Percentiles rank a stretch among this genome's conserved stretches.
phyloP scores from a whole-genome alignment of 2,329 filamentous ascomycete species.

The Stemphylium lycopersici region DNA sequence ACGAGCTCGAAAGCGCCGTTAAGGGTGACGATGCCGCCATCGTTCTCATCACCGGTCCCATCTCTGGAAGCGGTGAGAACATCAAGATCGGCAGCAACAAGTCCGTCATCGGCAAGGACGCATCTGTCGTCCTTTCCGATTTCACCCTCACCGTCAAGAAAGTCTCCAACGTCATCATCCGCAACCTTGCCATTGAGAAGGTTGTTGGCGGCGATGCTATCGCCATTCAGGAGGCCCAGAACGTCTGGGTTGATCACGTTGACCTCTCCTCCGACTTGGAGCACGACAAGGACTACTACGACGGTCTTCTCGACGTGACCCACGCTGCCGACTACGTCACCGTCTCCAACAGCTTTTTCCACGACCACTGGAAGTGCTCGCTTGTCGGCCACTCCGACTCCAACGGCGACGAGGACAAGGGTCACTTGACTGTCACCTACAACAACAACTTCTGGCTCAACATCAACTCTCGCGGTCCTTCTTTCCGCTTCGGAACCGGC shows the following conservation, averaged over 20 bases:
- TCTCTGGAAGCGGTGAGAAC: conserved; percentile 49
- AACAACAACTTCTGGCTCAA: conserved; percentile 70
- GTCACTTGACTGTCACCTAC: conserved; percentile 68
- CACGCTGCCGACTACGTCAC: conserved; percentile 69
- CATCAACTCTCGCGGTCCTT: conserved; percentile 68
- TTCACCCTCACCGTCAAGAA: conserved; percentile 57
- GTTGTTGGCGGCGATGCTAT: conserved; percentile 61
- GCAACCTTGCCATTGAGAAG: conserved; percentile 61
- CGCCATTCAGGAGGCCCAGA: conserved; percentile 55
- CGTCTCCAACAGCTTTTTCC: conserved; percentile 59
- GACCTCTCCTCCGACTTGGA: conserved; percentile 66
- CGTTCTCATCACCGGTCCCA: conserved; percentile 55
- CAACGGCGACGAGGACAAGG: conserved; percentile 65
- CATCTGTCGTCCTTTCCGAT: conserved; percentile 53
- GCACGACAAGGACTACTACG: conserved; percentile 72
- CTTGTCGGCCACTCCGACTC: conserved; percentile 66
- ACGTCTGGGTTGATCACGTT: conserved; percentile 71
- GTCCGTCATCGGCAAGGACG: conserved; percentile 58
- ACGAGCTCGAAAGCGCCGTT: conserved; percentile 54
- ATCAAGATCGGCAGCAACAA: conserved; percentile 58
- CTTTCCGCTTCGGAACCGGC: conserved; percentile 69
- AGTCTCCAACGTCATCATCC: conserved; percentile 62
- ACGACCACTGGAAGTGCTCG: conserved; percentile 66
- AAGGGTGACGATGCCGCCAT: conserved; percentile 53
- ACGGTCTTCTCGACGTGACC: conserved; percentile 69